Percentiles rank a stretch among this genome's conserved stretches.
Evolutionary conservation across 2,329 filamentous ascomycete genomes (phyloP).

Genomic region (Pseudophaeomoniella oleicola): DNA sequence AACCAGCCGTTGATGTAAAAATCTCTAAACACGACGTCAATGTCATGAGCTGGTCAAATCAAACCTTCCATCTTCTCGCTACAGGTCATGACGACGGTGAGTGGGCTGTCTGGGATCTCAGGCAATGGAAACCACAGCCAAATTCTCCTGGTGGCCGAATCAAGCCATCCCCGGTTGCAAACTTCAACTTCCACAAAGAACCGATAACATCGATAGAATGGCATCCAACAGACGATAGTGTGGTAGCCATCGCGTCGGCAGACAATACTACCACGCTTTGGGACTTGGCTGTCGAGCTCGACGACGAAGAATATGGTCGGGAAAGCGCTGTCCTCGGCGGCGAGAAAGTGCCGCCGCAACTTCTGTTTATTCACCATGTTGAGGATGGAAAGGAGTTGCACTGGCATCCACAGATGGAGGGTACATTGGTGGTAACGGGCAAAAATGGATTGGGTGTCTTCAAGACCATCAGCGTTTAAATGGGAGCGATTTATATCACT

Average conservation of each 20-base stretch:
- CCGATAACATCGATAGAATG: constrained; percentile 94
- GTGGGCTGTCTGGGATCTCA: constrained; percentile 92
- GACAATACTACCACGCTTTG: constrained; percentile 92
- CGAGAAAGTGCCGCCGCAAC: constrained; percentile 62
- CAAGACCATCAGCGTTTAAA: constrained; percentile 66
- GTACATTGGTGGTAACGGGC: constrained; percentile 77
- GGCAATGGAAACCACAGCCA: constrained; percentile 71
- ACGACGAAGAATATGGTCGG: constrained; percentile 80
- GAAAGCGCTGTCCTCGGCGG: constrained; percentile 31
- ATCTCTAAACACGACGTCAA: constrained; percentile 82
- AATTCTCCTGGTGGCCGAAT: constrained; percentile 27
- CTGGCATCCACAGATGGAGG: constrained; percentile 94
- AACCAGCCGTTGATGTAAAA: constrained; percentile 74
- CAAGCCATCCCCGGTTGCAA: constrained; percentile 69
- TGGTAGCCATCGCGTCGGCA: constrained; percentile 78
- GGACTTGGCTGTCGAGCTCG: constrained; percentile 92
- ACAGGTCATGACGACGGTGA: constrained; percentile 86
- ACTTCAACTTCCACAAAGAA: constrained; percentile 90
- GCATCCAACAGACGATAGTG: constrained; percentile 94
- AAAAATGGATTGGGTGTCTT: constrained; percentile 71
- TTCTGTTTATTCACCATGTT: constrained; percentile 94
- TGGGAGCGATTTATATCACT: no score
- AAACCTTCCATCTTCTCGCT: constrained; percentile 78
- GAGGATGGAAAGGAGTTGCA: constrained; percentile 90
- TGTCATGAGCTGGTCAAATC: constrained; percentile 86